Conservation (phyloP, 768 basidiomycete genomes). For the Tulasnella calospora region DNA sequence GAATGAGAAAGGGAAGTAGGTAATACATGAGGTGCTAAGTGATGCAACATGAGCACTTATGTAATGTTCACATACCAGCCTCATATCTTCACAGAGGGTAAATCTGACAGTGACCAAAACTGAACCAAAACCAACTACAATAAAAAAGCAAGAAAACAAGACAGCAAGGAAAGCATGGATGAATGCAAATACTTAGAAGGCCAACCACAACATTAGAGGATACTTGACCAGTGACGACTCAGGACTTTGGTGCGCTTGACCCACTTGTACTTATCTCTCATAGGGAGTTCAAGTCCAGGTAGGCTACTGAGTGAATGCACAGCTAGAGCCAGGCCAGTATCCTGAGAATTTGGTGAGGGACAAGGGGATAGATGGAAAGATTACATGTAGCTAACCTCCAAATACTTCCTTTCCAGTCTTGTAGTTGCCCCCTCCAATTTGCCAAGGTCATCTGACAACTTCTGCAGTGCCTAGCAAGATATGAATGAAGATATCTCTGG, state of each 20-base stretch:
- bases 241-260: background rate
- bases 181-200: background rate
- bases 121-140: too few species aligned
- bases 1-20: too few species aligned
- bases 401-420: background rate
- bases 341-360: background rate
- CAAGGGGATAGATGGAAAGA: background rate
- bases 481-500: background rate
- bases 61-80: too few species aligned
- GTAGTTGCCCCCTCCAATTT: background rate
- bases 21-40: too few species aligned
- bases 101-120: too few species aligned
- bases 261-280: background rate
- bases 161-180: background rate
- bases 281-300: background rate
- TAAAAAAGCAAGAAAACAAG: background rate
- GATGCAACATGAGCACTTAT: too few species aligned
- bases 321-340: background rate
- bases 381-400: background rate
- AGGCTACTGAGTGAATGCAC: background rate
- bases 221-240: background rate
- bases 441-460: background rate
- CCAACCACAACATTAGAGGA: background rate
- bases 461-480: background rate
- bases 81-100: too few species aligned